Evolutionary conservation across 1,284 basidiomycete species (phyloP), one percentile per base, ranked within the genome.

Genomic region (Coniferiporia weirii): DNA sequence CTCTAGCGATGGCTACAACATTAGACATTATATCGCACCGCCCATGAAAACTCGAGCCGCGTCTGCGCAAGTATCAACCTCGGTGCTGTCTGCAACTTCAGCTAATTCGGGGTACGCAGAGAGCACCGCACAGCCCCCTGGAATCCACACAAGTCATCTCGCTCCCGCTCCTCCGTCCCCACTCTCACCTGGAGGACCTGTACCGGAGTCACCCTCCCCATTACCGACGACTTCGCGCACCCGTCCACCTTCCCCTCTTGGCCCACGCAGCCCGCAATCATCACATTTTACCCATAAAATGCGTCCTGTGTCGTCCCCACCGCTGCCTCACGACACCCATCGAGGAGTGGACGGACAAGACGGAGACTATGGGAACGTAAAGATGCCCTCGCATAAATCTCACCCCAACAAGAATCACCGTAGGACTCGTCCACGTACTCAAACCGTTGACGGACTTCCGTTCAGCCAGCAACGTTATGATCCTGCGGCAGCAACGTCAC

Each of bases 11-110:
- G 74, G 74, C 50, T 70, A 72, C 38, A 65, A 79, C 52, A 76
- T 70, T 45, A 79, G 76, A 63, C 75, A 79, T 56, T 81, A 80
- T 61, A 70, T 70, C 27, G 72, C 76, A 0, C 79, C 79, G 2
- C 67, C 73, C 54, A 61, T 65, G 44, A 71, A 69, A 45, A 65
- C 59, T 53, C 40, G 60, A 10, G 60, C 40, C 22, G 61, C 56
- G 9, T 60, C 40, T 32, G 61, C 57, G 9, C 56, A 64, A 19
- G 64, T 64, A n/a, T 57, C 49, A 20, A n/a, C 34, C 10, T 48
- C 9, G 19, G 19, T 20, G 32, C 32, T 35, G 7, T 38, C 51
- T 12, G 51, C 49, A 5, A 47, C 34, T 15, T 10, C 17, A 10
- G n/a, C 47, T 13, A 51, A 59, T 12, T 46, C 44, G n/a, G 32